Evolutionary conservation across 2,329 filamentous ascomycete species (phyloP).

Genomic region (Botrytis elliptica): DNA sequence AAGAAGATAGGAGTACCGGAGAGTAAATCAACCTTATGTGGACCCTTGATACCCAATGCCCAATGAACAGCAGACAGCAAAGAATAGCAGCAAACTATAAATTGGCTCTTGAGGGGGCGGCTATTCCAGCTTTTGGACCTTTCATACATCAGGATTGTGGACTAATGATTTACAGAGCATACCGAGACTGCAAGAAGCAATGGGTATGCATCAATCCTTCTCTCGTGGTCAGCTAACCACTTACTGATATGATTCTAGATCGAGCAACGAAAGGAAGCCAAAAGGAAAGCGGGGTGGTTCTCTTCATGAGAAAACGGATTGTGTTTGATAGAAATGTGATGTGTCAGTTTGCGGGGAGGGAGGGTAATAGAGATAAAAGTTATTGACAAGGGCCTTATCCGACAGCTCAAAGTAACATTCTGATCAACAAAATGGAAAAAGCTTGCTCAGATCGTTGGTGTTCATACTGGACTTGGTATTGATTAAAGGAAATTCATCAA

Average conservation of each 20-base stretch:
- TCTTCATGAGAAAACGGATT: conserved; percentile 23
- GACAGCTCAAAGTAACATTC: not conserved
- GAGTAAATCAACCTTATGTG: conserved; percentile 3
- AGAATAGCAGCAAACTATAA: not conserved
- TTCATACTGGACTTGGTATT: not conserved
- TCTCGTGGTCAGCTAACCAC: not conserved
- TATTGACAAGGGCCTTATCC: not conserved
- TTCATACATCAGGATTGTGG: not conserved
- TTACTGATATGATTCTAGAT: conserved; percentile 38
- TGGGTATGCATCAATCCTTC: conserved; percentile 65
- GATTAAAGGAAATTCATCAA: not conserved
- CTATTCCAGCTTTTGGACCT: not conserved
- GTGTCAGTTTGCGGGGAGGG: not conserved
- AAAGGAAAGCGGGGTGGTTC: conserved; percentile 41
- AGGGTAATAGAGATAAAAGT: not conserved
- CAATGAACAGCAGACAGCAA: not conserved
- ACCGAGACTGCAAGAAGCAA: conserved; percentile 90
- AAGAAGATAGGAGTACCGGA: not conserved
- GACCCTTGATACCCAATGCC: conserved; percentile 2
- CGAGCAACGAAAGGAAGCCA: conserved; percentile 48
- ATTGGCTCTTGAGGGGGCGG: not conserved
- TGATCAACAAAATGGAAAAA: not conserved
- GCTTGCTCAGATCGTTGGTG: not conserved
- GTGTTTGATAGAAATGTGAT: conserved; percentile 6
- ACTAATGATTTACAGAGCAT: conserved; percentile 60